A percentile compares a stretch with the other conserved stretches of the same genome.
phyloP scores from a whole-genome alignment of 441 rosid genomes.

The Pelargonium cotyledonis region DNA sequence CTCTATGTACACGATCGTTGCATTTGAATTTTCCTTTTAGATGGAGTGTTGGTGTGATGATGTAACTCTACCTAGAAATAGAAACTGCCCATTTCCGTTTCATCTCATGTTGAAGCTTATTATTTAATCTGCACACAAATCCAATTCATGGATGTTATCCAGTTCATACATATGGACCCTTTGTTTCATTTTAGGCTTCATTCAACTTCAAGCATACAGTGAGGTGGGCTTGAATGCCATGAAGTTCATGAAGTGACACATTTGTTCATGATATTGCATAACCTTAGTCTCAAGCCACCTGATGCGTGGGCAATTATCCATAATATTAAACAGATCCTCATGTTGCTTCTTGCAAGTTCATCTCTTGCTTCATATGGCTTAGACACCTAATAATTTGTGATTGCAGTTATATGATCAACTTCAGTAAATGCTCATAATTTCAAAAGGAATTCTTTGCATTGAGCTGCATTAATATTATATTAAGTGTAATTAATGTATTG shows the following conservation, averaged over 20 bases:
- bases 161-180: neutral
- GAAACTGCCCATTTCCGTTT: neutral
- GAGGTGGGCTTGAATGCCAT: neutral
- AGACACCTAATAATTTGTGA: neutral
- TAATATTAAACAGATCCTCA: too few relatives aligned
- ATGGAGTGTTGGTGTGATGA: neutral
- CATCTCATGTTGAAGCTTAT: neutral
- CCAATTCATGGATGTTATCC: neutral
- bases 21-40: neutral
- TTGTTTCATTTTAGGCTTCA: neutral
- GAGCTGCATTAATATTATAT: neutral
- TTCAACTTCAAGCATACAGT: neutral
- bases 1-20: neutral
- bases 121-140: neutral
- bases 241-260: neutral
- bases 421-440: neutral
- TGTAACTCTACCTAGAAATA: neutral
- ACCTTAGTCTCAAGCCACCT: neutral
- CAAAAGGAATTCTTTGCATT: neutral
- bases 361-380: conserved; percentile 2
- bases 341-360: neutral
- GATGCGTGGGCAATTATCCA: neutral
- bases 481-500: neutral
- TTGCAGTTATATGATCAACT: neutral
- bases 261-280: neutral